phyloP scores from a whole-genome alignment of 805 yeast genomes.

The Kazachstania kunashirensis region DNA sequence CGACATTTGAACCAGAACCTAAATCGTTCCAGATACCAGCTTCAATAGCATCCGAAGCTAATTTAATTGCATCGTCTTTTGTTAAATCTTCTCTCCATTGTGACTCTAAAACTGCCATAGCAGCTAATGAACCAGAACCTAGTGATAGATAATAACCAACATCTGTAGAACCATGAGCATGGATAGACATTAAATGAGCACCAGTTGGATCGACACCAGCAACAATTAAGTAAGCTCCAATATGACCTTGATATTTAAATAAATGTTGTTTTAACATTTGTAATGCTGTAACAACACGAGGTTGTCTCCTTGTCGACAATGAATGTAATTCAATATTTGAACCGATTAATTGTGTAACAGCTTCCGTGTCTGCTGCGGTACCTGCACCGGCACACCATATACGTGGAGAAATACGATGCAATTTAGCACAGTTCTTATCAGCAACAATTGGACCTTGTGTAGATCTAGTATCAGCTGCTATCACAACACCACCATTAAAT shows the following conservation, averaged over 20 bases:
- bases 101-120: slow-evolving; percentile 93
- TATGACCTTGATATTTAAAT: slow-evolving; percentile 92
- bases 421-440: slow-evolving; percentile 93
- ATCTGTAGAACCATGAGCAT: slow-evolving; percentile 97
- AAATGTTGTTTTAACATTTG: slow-evolving; percentile 91
- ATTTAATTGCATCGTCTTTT: slow-evolving; percentile 81
- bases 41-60: slow-evolving; percentile 88
- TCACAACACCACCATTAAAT: slow-evolving; percentile 87
- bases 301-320: slow-evolving; percentile 71
- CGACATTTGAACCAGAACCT: slow-evolving; percentile 98
- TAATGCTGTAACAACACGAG: slow-evolving; percentile 87
- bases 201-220: slow-evolving; percentile 98
- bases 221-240: slow-evolving; percentile 96
- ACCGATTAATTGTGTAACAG: slow-evolving; percentile 88
- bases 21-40: slow-evolving; percentile 99
- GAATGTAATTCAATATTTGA: slow-evolving; percentile 88
- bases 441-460: slow-evolving; percentile 95
- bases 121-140: slow-evolving; percentile 96
- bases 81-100: slow-evolving; percentile 72
- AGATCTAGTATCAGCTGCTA: slow-evolving; percentile 98
- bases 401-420: slow-evolving; percentile 79
- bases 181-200: slow-evolving; percentile 82
- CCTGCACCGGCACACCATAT: slow-evolving; percentile 99
- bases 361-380: slow-evolving; percentile 99
- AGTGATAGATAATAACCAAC: slow-evolving; percentile 86